Evolutionary conservation across 2,329 filamentous ascomycete species (phyloP).

Genomic region (Corniculantispora saksenae): DNA sequence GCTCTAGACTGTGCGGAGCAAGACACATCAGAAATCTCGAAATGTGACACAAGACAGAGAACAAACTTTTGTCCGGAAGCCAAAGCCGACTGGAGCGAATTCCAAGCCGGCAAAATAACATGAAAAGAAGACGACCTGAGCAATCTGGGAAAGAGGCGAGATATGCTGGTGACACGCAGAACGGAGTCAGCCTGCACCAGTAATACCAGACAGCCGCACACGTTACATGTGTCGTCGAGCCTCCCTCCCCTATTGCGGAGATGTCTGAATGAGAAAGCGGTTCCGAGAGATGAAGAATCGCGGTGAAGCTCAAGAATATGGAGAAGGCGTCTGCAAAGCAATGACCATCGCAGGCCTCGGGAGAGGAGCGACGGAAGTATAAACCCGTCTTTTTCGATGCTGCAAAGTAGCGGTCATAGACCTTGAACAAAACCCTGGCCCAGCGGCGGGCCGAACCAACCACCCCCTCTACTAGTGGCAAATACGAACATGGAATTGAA

Average conservation of each 20-base stretch:
- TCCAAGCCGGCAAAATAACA: neutral
- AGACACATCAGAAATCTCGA: neutral
- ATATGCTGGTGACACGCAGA: neutral
- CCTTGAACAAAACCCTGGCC: neutral
- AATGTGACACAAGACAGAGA: neutral
- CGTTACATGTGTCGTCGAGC: neutral
- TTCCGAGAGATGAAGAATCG: neutral
- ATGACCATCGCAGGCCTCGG: neutral
- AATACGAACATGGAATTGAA: neutral
- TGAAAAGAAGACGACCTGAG: neutral
- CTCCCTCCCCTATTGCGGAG: neutral
- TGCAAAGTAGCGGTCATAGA: neutral
- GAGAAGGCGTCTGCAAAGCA: neutral
- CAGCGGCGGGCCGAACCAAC: neutral
- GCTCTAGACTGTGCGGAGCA: neutral
- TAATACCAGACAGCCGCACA: neutral
- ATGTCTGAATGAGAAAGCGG: no score
- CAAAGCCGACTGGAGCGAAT: neutral
- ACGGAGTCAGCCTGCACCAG: neutral
- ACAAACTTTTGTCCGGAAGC: constrained; percentile 2
- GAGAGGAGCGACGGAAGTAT: neutral
- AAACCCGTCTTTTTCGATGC: neutral
- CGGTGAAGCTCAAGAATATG: constrained; percentile 2
- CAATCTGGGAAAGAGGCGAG: neutral
- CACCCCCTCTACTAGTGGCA: neutral